These are phyloP conservation scores for Meyerozyma elateridarum DNA, from an alignment of 1,139 yeast genomes.

Conservation along the genomic window DNA sequence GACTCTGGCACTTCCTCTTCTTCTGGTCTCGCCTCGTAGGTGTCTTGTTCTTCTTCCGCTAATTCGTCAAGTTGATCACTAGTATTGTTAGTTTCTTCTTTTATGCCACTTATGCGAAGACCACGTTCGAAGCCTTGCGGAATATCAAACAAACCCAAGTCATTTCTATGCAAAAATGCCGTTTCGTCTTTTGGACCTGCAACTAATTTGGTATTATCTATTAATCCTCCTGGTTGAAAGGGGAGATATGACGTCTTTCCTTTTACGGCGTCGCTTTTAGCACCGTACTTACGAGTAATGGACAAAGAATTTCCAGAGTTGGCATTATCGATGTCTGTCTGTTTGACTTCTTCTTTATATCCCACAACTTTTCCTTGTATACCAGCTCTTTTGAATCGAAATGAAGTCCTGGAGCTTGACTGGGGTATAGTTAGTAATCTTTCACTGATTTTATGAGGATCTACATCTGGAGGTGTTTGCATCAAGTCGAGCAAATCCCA, in stretches of 20 bases:
- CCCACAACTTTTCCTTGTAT: constrained; percentile 63
- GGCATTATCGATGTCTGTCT: constrained; percentile 51
- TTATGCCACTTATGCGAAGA: constrained; percentile 25
- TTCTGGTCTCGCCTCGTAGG: constrained; percentile 10
- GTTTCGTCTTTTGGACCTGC: constrained; percentile 28
- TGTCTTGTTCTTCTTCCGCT: constrained; percentile 9
- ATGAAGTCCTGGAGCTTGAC: constrained; percentile 49
- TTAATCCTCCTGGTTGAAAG: constrained; percentile 88
- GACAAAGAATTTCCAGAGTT: constrained; percentile 68
- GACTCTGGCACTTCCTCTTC: constrained; percentile 16
- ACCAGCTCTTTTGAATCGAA: constrained; percentile 67
- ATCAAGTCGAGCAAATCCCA: constrained; percentile 60
- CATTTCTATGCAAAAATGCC: constrained; percentile 58
- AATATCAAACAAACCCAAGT: constrained; percentile 68
- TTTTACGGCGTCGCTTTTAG: constrained; percentile 55
- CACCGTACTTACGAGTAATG: constrained; percentile 60
- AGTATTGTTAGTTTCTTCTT: constrained; percentile 9
- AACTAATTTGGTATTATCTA: constrained; percentile 25
- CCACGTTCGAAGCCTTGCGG: constrained; percentile 86
- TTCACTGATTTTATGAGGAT: constrained; percentile 15
- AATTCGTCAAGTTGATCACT: constrained; percentile 10
- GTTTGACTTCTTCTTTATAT: constrained; percentile 55
- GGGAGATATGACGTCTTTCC: constrained; percentile 82
- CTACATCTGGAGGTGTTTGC: constrained; percentile 38
- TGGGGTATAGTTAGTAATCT: constrained; percentile 47